phyloP scores from a whole-genome alignment of 345 rosid species.

The Citrus maxima region DNA sequence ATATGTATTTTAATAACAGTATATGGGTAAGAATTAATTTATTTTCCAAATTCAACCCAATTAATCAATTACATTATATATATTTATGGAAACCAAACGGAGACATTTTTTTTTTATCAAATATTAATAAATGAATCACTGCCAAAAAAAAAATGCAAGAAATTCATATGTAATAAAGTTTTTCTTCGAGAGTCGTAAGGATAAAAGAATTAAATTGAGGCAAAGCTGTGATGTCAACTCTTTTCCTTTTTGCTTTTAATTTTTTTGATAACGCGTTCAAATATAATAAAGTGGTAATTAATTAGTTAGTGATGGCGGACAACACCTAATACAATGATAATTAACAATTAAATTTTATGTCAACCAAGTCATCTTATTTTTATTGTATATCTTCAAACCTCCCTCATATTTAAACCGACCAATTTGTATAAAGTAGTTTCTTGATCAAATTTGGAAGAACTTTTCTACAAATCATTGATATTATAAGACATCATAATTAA shows the following conservation, averaged over 20 bases:
- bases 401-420: slow-evolving; percentile 1
- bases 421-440: not conserved
- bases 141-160: too few species aligned
- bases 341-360: not conserved
- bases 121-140: too few species aligned
- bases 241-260: not conserved
- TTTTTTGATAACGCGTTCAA: not conserved
- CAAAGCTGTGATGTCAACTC: not conserved
- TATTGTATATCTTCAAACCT: not conserved
- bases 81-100: not conserved
- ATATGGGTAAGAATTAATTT: too few species aligned
- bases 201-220: not conserved
- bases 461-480: not conserved
- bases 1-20: too few species aligned
- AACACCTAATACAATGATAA: slow-evolving; percentile 4
- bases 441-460: not conserved
- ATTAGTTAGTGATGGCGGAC: slow-evolving; percentile 4
- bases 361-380: not conserved
- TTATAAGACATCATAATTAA: too few species aligned
- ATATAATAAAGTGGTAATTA: slow-evolving; percentile 8
- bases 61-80: not conserved
- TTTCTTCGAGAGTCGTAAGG: too few species aligned
- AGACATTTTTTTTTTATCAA: too few species aligned
- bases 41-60: too few species aligned
- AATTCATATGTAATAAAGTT: too few species aligned